A percentile compares a stretch with the other conserved stretches of the same genome.
Evolutionary conservation across 2,329 filamentous ascomycete genomes (phyloP).

Genomic region (Pseudogymnoascus sp.): DNA sequence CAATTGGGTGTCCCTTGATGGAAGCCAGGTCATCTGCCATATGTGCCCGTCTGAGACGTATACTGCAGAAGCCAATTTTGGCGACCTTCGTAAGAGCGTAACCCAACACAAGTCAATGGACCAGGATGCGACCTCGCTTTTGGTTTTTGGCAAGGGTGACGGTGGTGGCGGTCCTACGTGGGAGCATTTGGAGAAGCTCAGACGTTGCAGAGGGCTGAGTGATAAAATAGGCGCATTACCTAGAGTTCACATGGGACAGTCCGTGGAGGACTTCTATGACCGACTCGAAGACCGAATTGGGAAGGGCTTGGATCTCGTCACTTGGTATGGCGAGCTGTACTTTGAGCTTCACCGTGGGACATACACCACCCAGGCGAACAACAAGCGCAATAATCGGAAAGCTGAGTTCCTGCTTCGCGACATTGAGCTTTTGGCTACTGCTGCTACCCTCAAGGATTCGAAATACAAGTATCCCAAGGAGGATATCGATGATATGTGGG

Average conservation of each 20-base stretch:
- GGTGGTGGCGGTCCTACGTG: slow-evolving; percentile 92
- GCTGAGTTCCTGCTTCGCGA: slow-evolving; percentile 79
- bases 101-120: slow-evolving; percentile 93
- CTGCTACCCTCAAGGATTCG: slow-evolving; percentile 65
- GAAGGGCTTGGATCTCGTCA: slow-evolving; percentile 59
- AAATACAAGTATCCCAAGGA: slow-evolving; percentile 86
- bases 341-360: slow-evolving; percentile 96
- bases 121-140: slow-evolving; percentile 78
- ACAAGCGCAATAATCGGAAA: slow-evolving; percentile 88
- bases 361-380: slow-evolving; percentile 95
- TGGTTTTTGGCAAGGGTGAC: slow-evolving; percentile 95
- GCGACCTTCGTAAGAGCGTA: slow-evolving; percentile 83
- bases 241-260: slow-evolving; percentile 78
- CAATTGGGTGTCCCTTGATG: slow-evolving; percentile 94
- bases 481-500: slow-evolving; percentile 95
- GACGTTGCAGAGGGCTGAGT: slow-evolving; percentile 82
- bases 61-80: slow-evolving; percentile 88
- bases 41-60: slow-evolving; percentile 97
- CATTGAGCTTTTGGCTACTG: slow-evolving; percentile 77
- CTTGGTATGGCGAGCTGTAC: slow-evolving; percentile 97
- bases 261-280: slow-evolving; percentile 92
- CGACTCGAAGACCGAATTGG: slow-evolving; percentile 67
- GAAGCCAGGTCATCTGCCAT: slow-evolving; percentile 93
- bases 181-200: slow-evolving; percentile 88
- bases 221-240: slow-evolving; percentile 79